Percentiles rank a stretch among this genome's conserved stretches.
Conservation (phyloP, 768 basidiomycete genomes). For the Mycena latifolia region DNA sequence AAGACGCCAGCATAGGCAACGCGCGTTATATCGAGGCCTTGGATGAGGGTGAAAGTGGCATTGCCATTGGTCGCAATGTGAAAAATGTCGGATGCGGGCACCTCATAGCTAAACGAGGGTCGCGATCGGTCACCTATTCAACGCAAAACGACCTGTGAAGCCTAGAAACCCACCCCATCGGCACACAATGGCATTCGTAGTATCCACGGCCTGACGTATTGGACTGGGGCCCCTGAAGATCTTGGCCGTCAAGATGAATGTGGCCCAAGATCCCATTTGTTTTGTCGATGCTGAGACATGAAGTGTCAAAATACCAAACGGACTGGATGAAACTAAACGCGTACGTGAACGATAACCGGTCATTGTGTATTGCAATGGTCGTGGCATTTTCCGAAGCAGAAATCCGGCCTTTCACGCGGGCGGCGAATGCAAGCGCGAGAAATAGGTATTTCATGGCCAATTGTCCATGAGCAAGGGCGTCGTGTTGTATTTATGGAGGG, state of each 20-base stretch:
- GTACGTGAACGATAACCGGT: constrained; percentile 27
- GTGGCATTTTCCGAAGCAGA: constrained; percentile 14
- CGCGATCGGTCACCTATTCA: no score
- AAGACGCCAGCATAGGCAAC: constrained; percentile 16
- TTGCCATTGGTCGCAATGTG: constrained; percentile 22
- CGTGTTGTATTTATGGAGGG: neutral
- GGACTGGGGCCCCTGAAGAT: constrained; percentile 24
- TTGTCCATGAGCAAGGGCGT: neutral
- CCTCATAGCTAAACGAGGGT: no score
- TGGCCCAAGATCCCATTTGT: constrained; percentile 24
- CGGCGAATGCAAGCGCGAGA: constrained; percentile 1
- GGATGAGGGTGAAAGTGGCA: constrained; percentile 26
- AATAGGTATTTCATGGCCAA: constrained; percentile 11
- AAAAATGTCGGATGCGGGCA: constrained; percentile 18
- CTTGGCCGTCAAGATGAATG: constrained; percentile 24
- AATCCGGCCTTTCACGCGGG: neutral
- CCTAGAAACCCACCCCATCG: constrained; percentile 8
- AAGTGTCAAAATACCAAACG: neutral
- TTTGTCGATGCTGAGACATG: constrained; percentile 16
- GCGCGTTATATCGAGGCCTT: constrained; percentile 11
- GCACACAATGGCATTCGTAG: constrained; percentile 27
- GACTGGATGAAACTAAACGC: neutral
- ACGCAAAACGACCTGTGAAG: no score
- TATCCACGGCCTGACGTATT: constrained; percentile 30
- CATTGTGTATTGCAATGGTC: constrained; percentile 21